Evolutionary conservation across 441 rosid genomes (phyloP).

Genomic region (Eutrema salsugineum): DNA sequence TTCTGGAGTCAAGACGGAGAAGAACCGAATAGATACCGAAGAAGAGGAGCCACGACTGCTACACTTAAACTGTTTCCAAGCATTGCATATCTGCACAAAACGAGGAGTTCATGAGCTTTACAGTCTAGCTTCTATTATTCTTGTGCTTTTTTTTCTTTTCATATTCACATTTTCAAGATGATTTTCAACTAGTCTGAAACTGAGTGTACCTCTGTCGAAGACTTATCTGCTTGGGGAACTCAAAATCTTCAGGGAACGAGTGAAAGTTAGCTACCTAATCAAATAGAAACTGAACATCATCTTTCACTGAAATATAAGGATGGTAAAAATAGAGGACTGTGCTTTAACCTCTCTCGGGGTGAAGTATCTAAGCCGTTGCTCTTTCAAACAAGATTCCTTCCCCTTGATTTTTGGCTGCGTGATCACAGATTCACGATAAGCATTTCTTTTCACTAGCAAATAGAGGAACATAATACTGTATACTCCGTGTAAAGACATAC

Average conservation of each 20-base stretch:
- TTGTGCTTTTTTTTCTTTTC: background rate
- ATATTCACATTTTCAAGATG: background rate
- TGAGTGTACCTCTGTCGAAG: conserved; percentile 68
- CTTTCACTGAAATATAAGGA: background rate
- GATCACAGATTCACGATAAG: conserved; percentile 9
- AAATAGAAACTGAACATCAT: background rate
- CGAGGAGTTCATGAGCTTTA: background rate
- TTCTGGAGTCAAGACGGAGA: conserved; percentile 31
- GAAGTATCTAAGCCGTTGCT: conserved; percentile 83
- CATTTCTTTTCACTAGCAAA: background rate
- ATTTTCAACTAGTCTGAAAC: background rate
- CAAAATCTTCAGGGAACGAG: conserved; percentile 80
- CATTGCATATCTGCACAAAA: conserved; percentile 70
- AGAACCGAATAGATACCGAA: conserved; percentile 57
- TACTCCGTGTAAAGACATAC: conserved; percentile 34
- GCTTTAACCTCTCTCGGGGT: conserved; percentile 76
- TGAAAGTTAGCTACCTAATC: conserved; percentile 87
- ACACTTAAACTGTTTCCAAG: conserved; percentile 90
- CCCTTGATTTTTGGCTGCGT: conserved; percentile 61
- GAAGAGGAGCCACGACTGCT: conserved; percentile 86
- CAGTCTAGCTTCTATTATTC: background rate
- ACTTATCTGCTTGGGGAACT: conserved; percentile 60
- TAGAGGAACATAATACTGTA: background rate
- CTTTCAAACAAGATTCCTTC: conserved; percentile 54
- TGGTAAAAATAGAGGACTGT: background rate